Evolutionary conservation across 768 basidiomycete species (phyloP).

Genomic region (Tephrocybe sp.): DNA sequence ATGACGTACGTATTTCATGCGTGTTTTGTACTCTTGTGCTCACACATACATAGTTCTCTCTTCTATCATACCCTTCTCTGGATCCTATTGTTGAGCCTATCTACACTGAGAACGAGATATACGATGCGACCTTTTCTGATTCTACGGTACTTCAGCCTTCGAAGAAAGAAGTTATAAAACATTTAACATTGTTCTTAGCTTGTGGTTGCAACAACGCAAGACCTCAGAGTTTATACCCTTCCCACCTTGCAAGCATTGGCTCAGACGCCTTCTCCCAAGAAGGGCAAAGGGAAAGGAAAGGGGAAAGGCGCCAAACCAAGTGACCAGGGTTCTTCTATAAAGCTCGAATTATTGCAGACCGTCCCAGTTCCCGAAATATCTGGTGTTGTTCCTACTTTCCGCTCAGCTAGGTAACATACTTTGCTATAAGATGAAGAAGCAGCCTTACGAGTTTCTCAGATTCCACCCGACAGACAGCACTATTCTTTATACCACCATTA

Average conservation of each 20-base stretch:
- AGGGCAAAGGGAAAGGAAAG: conserved; percentile 45
- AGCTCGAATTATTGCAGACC: conserved; percentile 39
- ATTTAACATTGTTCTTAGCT: conserved; percentile 39
- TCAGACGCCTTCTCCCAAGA: conserved; percentile 22
- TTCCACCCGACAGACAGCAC: conserved; percentile 51
- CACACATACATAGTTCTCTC: conserved; percentile 42
- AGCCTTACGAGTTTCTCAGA: conserved; percentile 30
- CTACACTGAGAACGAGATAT: conserved; percentile 74
- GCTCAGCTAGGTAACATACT: conserved; percentile 48
- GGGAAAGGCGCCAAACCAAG: conserved; percentile 20
- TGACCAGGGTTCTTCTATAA: conserved; percentile 6
- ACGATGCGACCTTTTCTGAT: conserved; percentile 77
- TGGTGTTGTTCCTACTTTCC: conserved; percentile 55
- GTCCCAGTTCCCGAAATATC: conserved; percentile 52
- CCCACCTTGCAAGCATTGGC: conserved; percentile 27
- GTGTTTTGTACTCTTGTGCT: conserved; percentile 8
- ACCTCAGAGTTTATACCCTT: conserved; percentile 60
- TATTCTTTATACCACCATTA: conserved; percentile 68
- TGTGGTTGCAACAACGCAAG: conserved; percentile 61
- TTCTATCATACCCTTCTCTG: conserved; percentile 66
- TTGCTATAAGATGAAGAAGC: neutral
- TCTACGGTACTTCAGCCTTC: conserved; percentile 44
- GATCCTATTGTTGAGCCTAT: conserved; percentile 45
- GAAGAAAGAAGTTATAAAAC: neutral
- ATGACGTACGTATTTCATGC: conserved; percentile 48